Evolutionary conservation across 2,329 filamentous ascomycete genomes (phyloP), one percentile per base, ranked within the genome.

Genomic region (Pseudogymnoascus sp.): DNA sequence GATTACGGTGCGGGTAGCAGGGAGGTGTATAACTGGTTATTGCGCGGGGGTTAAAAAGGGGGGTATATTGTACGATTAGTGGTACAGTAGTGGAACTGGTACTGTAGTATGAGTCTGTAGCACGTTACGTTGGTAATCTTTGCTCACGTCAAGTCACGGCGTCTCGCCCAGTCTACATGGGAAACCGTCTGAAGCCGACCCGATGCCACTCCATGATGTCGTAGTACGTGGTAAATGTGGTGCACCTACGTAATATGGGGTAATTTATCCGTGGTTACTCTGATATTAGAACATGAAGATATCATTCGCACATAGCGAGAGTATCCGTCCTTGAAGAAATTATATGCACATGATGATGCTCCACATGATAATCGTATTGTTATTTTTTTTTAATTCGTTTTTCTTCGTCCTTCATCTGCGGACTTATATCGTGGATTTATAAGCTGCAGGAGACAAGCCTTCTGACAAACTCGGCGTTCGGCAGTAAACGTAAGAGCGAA

Each of bases 71-170:
- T 57, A 57, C 28, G 50, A 57, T 31, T 19, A 57, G 50, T 57
- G 28, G 31, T 19, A 57, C 50, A 53, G 26, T 17, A 57, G 50
- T 57, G 31, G 50, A 33, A 33, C 26, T 57, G 31, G 47, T 53
- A 57, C 50, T 57, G 50, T 57, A 57, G 50, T 33, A 57, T 19
- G 50, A 33, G 50, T 57, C 50, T 57, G 26, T 33, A 57, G n/a
- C 28, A 57, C 50, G 17, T 57, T 19, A 57, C 50, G 10, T 57
- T 19, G 26, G n/a, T 19, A 19, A 19, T 19, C n/a, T 53, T 57
- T 33, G 50, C 50, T 57, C 28, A 33, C 33, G 50, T 28, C 17
- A 57, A n/a, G 21, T 57, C 5, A 28, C 17, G 21, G 26, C 26
- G n/a, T n/a, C n/a, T 33, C n/a, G 47, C 13, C n/a, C 26, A 19